Conservation (phyloP, 2,329 filamentous ascomycete species). For the Rhynchosporium agropyri region DNA sequence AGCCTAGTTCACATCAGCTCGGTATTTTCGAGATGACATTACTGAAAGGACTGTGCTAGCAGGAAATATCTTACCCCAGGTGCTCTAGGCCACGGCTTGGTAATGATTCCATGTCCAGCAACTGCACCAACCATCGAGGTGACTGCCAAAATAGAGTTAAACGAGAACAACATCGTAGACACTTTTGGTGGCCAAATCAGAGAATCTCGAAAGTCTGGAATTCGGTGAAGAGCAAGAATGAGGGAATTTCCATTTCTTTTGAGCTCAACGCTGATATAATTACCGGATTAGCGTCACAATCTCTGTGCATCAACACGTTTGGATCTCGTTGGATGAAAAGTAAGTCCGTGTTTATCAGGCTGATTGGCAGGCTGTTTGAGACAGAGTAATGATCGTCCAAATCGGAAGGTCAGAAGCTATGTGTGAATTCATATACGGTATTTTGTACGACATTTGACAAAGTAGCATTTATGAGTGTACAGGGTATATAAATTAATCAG, state of each 20-base stretch:
- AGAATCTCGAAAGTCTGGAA: too few relatives aligned
- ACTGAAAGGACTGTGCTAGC: conserved; percentile 47
- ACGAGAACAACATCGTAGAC: not conserved
- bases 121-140: not conserved
- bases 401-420: not conserved
- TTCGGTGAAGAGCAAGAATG: conserved; percentile 5
- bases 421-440: not conserved
- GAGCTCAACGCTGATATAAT: not conserved
- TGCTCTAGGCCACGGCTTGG: conserved; percentile 5
- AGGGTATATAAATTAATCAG: not conserved
- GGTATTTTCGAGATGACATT: conserved; percentile 37
- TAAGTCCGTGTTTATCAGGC: conserved; percentile 13
- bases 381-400: not conserved
- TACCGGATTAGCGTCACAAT: not conserved
- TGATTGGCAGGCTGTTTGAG: conserved; percentile 17
- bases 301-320: conserved; percentile 7
- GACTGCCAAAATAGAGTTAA: not conserved
- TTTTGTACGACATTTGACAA: not conserved
- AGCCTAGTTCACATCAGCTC: conserved; percentile 44
- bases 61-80: not conserved
- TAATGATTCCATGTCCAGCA: not conserved
- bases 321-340: not conserved
- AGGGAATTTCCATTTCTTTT: conserved; percentile 9
- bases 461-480: not conserved
- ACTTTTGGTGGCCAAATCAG: not conserved